Percentiles rank a stretch among this genome's conserved stretches.
These are phyloP conservation scores for Talaromyces sp. DNA, from an alignment of 2,329 filamentous ascomycete genomes.

Conservation along the genomic window DNA sequence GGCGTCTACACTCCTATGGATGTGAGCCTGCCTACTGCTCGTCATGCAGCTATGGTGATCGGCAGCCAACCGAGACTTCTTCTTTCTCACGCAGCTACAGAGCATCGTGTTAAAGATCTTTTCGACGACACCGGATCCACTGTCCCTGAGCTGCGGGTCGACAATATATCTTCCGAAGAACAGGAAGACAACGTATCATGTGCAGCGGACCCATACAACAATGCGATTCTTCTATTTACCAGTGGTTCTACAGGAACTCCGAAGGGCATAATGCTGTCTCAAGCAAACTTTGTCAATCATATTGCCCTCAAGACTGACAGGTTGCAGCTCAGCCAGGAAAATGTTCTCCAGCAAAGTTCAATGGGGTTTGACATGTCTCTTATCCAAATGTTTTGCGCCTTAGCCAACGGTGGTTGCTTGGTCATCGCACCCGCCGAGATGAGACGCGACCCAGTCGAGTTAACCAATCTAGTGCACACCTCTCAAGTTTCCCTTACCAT, in stretches of 20 bases:
- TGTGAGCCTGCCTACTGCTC: constrained; percentile 18
- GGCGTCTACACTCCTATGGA: constrained; percentile 36
- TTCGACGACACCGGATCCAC: background rate
- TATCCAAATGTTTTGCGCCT: constrained; percentile 14
- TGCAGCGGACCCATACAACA: background rate
- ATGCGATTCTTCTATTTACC: constrained; percentile 19
- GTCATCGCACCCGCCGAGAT: constrained; percentile 7
- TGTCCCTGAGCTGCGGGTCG: background rate
- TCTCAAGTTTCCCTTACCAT: constrained; percentile 13
- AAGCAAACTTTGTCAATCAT: constrained; percentile 16
- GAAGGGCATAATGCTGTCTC: constrained; percentile 28
- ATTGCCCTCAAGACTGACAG: background rate
- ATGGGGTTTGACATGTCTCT: constrained; percentile 13
- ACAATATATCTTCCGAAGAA: background rate
- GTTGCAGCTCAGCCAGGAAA: background rate
- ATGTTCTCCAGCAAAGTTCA: constrained; percentile 12
- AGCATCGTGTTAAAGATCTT: background rate
- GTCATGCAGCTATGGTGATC: constrained; percentile 26
- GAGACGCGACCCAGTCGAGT: background rate
- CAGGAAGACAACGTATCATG: background rate
- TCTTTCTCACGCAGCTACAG: constrained; percentile 20
- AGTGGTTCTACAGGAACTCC: constrained; percentile 25
- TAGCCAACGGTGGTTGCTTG: constrained; percentile 14
- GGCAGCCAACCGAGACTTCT: constrained; percentile 24
- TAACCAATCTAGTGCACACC: constrained; percentile 11